Base-by-base conservation (phyloP, 495 filamentous ascomycete species). In the Aspergillus coremiiformis region DNA sequence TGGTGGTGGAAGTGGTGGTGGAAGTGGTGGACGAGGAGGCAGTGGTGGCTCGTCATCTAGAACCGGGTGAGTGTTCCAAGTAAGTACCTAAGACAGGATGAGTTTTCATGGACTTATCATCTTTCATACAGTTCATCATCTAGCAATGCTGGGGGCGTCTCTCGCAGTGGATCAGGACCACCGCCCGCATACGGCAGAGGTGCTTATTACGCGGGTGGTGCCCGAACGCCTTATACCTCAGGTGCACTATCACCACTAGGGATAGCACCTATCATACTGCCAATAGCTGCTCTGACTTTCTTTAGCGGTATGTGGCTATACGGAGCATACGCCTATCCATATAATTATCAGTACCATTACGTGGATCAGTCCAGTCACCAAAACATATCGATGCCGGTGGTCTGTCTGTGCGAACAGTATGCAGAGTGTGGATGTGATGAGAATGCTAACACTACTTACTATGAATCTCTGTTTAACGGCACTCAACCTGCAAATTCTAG, bases 381-480 rank as follows among this genome's bases (percentile, higher is more conserved):
- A n/a, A 88, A 91, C 66, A 75, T 89, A 69, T 84, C 83, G 0
- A 71, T 85, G 48, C 82, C 85, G 0, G 83, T 95, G 3, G 65
- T 70, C 10, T 96, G 92, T 62, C 66, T 87, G 44, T 96, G 93
- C 66, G 76, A 84, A 45, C 58, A 80, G 53, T 81, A 87, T 57
- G 59, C 56, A 33, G 82, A 77, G 24, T 98, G 93, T 64, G 86
- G 89, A 24, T 96, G 92, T 69, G 90, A 94, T 58, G 80, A 86
- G 57, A 88, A 89, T 57, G 72, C 71, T 53, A 77, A 84, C 44
- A 57, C 56, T 50, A 81, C 69, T 1, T 84, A 78, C 72, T 67
- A 78, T 58, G 61, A 83, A 68, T 52, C 81, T 65, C 68, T 83
- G 68, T 64, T 82, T 50, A 68, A 81, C 51, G 89, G 88, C 9